Percentiles rank a stretch among this genome's conserved stretches.
Evolutionary conservation across 805 yeast species (phyloP).

Genomic region (Candida anglica): DNA sequence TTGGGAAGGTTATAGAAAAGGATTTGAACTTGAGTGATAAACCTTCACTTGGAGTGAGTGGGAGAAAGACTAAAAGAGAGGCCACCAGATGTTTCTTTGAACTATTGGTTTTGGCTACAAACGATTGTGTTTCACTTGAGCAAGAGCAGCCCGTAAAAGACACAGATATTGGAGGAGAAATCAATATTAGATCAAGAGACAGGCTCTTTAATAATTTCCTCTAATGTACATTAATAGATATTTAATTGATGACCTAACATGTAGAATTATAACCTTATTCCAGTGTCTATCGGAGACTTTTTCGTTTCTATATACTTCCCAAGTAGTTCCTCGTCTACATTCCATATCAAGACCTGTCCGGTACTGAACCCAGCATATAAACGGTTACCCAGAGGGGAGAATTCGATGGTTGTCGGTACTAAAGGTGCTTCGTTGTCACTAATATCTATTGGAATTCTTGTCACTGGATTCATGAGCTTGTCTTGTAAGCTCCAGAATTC

Average conservation of each 20-base stretch:
- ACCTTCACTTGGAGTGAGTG: slow-evolving; percentile 20
- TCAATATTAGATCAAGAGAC: slow-evolving; percentile 47
- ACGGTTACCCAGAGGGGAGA: slow-evolving; percentile 13
- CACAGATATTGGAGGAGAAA: slow-evolving; percentile 50
- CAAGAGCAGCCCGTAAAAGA: slow-evolving; percentile 42
- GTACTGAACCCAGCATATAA: slow-evolving; percentile 19
- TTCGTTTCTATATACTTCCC: no score
- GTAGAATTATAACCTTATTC: slow-evolving; percentile 4
- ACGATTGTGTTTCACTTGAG: slow-evolving; percentile 60
- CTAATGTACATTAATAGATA: slow-evolving; percentile 7
- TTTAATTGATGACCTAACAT: no score
- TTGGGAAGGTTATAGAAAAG: slow-evolving; percentile 36
- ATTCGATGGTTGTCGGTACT: slow-evolving; percentile 9
- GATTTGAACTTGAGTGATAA: slow-evolving; percentile 20
- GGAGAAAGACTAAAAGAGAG: slow-evolving; percentile 44
- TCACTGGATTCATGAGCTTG: slow-evolving; percentile 14
- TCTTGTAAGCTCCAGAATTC: slow-evolving; percentile 28
- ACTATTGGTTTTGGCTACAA: slow-evolving; percentile 73
- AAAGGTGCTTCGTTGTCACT: slow-evolving; percentile 2
- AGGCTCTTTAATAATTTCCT: slow-evolving; percentile 23
- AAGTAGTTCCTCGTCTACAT: slow-evolving; percentile 7
- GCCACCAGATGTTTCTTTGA: slow-evolving; percentile 79
- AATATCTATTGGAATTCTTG: slow-evolving; percentile 8
- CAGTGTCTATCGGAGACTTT: no score
- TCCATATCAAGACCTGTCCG: slow-evolving; percentile 13